These are phyloP conservation scores for Ascocoryne sarcoides DNA, from an alignment of 2,329 filamentous ascomycete species.

Conservation along the genomic window DNA sequence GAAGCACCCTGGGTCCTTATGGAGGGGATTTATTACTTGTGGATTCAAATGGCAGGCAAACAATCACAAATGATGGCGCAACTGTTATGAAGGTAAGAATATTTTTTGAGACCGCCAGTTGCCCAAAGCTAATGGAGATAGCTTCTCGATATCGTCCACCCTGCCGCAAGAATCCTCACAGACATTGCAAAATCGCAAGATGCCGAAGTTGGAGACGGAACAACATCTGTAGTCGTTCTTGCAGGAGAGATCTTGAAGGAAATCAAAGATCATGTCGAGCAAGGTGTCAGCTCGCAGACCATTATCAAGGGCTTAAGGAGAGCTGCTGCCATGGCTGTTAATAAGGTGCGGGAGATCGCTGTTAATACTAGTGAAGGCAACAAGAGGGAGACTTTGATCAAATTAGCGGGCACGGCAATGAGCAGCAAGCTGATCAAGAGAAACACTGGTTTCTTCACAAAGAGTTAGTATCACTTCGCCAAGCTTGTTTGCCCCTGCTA, in stretches of 20 bases:
- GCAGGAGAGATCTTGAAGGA: conserved; percentile 98
- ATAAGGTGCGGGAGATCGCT: conserved; percentile 98
- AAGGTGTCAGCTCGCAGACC: conserved; percentile 92
- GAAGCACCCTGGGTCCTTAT: conserved; percentile 90
- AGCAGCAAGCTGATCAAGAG: conserved; percentile 98
- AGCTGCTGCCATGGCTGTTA: conserved; percentile 83
- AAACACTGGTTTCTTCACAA: conserved; percentile 94
- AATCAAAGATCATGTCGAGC: conserved; percentile 90
- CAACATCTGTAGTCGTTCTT: conserved; percentile 91
- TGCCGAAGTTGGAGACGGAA: conserved; percentile 96
- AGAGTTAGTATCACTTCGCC: conserved; percentile 52
- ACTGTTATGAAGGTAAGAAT: conserved; percentile 89
- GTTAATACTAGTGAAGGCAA: conserved; percentile 75
- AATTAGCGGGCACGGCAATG: conserved; percentile 93
- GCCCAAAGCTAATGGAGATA: conserved; percentile 29
- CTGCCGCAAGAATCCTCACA: conserved; percentile 91
- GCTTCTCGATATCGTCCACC: conserved; percentile 97
- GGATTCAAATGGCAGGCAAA: conserved; percentile 81
- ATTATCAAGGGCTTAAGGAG: conserved; percentile 94
- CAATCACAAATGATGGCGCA: conserved; percentile 97
- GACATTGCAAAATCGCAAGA: conserved; percentile 99
- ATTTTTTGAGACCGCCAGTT: neutral
- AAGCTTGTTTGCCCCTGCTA: conserved; percentile 20
- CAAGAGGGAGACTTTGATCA: conserved; percentile 77
- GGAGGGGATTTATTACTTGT: conserved; percentile 5